Evolutionary conservation across 345 rosid species (phyloP).

Genomic region (Clausena lansium): DNA sequence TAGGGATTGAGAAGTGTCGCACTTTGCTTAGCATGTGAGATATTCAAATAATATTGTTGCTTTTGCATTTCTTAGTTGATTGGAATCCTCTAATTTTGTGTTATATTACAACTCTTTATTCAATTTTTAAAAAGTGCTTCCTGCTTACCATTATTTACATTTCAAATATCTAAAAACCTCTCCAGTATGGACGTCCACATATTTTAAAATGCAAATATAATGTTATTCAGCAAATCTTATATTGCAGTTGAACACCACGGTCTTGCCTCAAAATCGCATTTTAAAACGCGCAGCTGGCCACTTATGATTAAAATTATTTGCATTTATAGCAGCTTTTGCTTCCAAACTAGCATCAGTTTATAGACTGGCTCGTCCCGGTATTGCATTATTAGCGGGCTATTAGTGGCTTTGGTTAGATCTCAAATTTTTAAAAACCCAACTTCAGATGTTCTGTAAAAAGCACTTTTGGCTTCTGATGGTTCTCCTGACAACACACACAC

Average conservation of each 20-base stretch:
- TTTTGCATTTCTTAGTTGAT: constrained; percentile 5
- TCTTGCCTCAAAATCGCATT: no score
- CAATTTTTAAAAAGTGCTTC: neutral
- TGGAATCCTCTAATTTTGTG: constrained; percentile 24
- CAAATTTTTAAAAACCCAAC: no score
- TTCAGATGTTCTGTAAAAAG: neutral
- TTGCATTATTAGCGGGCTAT: neutral
- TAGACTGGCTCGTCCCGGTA: neutral
- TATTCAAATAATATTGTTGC: constrained; percentile 1
- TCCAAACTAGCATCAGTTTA: neutral
- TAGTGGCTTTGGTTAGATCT: no score
- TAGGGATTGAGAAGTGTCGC: neutral
- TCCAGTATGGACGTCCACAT: no score
- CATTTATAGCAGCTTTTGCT: neutral
- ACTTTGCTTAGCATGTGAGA: constrained; percentile 10
- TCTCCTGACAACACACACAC: no score
- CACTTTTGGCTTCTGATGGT: neutral
- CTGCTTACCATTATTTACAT: neutral
- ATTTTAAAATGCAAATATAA: no score
- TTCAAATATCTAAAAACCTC: neutral
- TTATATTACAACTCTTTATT: constrained; percentile 4
- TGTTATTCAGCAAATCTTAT: no score
- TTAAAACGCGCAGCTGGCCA: neutral
- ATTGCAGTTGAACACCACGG: no score
- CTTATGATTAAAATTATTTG: neutral